Evolutionary conservation across 2,329 filamentous ascomycete species (phyloP).

Genomic region (Cladophialophora bantiana): DNA sequence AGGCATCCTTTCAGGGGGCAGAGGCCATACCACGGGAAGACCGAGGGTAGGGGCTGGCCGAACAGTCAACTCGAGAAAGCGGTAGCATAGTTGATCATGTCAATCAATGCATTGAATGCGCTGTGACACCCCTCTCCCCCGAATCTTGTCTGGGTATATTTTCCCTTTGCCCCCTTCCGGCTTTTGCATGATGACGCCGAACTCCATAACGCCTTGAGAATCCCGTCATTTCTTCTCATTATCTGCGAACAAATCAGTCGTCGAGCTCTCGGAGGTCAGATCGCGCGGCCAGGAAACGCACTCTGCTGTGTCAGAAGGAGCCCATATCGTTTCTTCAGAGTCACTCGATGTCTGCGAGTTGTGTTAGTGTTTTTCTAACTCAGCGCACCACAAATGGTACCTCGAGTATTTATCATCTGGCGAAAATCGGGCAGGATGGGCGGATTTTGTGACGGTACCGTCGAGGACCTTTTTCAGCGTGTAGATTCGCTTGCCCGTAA

Average conservation of each 20-base stretch:
- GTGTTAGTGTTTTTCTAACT: slow-evolving; percentile 2
- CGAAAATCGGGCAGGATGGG: slow-evolving; percentile 94
- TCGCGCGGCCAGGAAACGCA: slow-evolving; percentile 44
- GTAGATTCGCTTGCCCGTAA: slow-evolving; percentile 85
- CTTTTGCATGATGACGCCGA: neutral
- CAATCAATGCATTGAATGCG: slow-evolving; percentile 7
- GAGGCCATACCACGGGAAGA: slow-evolving; percentile 69
- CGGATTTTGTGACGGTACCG: slow-evolving; percentile 90
- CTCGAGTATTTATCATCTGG: slow-evolving; percentile 98
- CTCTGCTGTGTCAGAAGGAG: slow-evolving; percentile 84
- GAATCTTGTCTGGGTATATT: slow-evolving; percentile 27
- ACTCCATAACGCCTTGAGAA: slow-evolving; percentile 12
- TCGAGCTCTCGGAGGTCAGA: slow-evolving; percentile 15
- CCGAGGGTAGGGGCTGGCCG: slow-evolving; percentile 84
- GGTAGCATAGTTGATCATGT: slow-evolving; percentile 41
- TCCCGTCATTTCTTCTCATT: slow-evolving; percentile 43
- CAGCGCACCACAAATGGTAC: slow-evolving; percentile 48
- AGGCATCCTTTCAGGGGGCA: slow-evolving; percentile 79
- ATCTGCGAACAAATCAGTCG: slow-evolving; percentile 37
- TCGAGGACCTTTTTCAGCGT: slow-evolving; percentile 75
- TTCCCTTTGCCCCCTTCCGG: neutral
- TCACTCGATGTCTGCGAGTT: slow-evolving; percentile 77
- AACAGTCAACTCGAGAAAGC: slow-evolving; percentile 80
- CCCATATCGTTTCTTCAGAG: slow-evolving; percentile 90
- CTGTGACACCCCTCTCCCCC: neutral